Conservation (phyloP, 116 monocot species). For the Phalaenopsis hybrid region DNA sequence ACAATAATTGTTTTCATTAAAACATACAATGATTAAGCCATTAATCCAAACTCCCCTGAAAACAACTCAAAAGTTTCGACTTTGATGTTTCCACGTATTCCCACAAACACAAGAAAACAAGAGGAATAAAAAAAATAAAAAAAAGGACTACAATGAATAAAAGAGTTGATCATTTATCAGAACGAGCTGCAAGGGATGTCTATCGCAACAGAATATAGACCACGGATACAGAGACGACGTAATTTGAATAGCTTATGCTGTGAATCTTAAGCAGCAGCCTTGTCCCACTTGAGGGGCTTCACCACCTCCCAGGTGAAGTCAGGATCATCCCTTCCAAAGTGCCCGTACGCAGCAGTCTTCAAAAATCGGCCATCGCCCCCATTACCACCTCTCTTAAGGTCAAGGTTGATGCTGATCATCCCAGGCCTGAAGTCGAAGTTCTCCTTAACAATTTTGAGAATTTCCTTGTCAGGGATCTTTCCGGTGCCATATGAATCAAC, state of each 20-base stretch:
- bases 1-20: constrained; percentile 1
- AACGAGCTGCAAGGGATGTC: not conserved
- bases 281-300: constrained; percentile 72
- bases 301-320: constrained; percentile 87
- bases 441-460: constrained; percentile 61
- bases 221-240: not conserved
- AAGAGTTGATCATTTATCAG: not conserved
- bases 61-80: not conserved
- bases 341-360: constrained; percentile 74
- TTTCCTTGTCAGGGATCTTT: constrained; percentile 76
- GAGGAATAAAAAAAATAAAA: not conserved
- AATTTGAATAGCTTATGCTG: not conserved
- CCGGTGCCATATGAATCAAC: constrained; percentile 69
- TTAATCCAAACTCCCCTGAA: not conserved
- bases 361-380: constrained; percentile 34
- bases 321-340: constrained; percentile 68
- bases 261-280: constrained; percentile 23
- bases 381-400: constrained; percentile 52
- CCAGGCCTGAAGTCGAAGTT: constrained; percentile 76
- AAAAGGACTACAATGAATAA: not conserved
- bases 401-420: constrained; percentile 75
- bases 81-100: not conserved
- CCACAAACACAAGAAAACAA: not conserved
- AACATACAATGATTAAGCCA: not conserved
- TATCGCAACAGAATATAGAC: not conserved